Base-by-base conservation (phyloP, 108 stramenopile species). In the Cyclotella cryptica region DNA sequence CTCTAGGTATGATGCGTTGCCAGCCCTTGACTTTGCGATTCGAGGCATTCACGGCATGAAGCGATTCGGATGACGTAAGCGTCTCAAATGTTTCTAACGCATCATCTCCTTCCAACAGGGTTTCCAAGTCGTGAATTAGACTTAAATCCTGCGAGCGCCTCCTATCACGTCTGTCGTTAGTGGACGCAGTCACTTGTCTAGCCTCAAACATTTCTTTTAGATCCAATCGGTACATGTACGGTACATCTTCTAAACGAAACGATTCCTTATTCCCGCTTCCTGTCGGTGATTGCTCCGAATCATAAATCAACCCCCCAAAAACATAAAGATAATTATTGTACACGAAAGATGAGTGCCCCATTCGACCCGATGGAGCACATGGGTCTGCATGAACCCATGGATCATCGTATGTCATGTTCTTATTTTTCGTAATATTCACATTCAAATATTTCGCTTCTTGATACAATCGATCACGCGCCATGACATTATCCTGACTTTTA, bases 241-340 rank as follows among this genome's bases (percentile, higher is more conserved):
- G 82, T 12, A 73, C 69, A 40, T 86, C 69, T 40, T 86, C 85
- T 41, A 86, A 64, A 10, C 78, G 69, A 54, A 86, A 86, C 15
- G 46, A 61, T 14, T 78, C 77, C 66, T 42, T 78, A 45, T 30
- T 59, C 18, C 59, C 21, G 67, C 64, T 53, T 41, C 40, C 62
- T 12, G 53, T 8, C 10, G 71, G 27, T 51, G 22, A 44, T 43
- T 59, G 75, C 55, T 83, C 81, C 14, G 75, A 71, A 40, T 82
- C 81, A 54, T 83, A 83, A 44, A 83, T 75, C 45, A 87, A 45
- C 13, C 86, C 86, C 10, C 86, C 86, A 53, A 87, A 87, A 6
- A 87, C 86, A 62, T 84, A 84, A 3, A 87, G 68, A 28, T 71
- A 53, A 27, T 71, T 80, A 22, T 81, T 35, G 43, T 80, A 44